These are phyloP conservation scores for Papiliotrema laurentii DNA, from an alignment of 1,284 basidiomycete species.

Conservation along the genomic window DNA sequence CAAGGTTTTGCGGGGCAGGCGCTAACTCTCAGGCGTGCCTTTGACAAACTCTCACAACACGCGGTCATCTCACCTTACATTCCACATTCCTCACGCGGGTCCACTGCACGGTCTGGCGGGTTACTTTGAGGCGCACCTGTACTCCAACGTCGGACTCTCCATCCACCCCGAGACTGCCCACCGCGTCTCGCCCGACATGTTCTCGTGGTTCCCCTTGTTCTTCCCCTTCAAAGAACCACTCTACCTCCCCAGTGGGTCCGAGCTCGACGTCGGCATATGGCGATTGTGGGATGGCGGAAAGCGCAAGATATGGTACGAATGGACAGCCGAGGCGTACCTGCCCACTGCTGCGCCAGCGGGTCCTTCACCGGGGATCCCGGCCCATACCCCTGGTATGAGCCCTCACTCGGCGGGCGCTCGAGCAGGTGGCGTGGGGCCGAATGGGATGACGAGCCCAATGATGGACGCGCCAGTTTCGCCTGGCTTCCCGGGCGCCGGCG, in stretches of 20 bases:
- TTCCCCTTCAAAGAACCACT: conserved; percentile 93
- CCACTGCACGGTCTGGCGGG: conserved; percentile 96
- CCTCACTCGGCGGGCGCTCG: not conserved
- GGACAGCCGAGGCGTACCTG: conserved; percentile 89
- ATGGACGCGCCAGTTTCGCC: conserved; percentile 50
- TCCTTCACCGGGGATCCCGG: not conserved
- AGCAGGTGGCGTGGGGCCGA: not conserved
- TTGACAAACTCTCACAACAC: conserved; percentile 84
- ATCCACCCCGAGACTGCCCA: conserved; percentile 89
- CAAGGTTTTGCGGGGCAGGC: not conserved
- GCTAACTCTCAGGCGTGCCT: conserved; percentile 59
- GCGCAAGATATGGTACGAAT: conserved; percentile 89
- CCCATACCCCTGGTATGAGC: not conserved
- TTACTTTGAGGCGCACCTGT: conserved; percentile 94
- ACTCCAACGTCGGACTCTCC: conserved; percentile 80
- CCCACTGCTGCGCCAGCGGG: conserved; percentile 36
- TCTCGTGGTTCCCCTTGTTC: conserved; percentile 98
- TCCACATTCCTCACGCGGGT: conserved; percentile 91
- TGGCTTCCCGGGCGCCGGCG: not conserved
- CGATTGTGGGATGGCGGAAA: conserved; percentile 74
- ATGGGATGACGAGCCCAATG: conserved; percentile 37
- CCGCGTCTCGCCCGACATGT: conserved; percentile 83
- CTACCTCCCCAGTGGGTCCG: conserved; percentile 85
- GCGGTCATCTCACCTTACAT: conserved; percentile 71
- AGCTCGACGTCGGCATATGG: conserved; percentile 93